A percentile compares a stretch with the other conserved stretches of the same genome.
phyloP scores from a whole-genome alignment of 2,329 filamentous ascomycete species.

The Diaporthe sp. region DNA sequence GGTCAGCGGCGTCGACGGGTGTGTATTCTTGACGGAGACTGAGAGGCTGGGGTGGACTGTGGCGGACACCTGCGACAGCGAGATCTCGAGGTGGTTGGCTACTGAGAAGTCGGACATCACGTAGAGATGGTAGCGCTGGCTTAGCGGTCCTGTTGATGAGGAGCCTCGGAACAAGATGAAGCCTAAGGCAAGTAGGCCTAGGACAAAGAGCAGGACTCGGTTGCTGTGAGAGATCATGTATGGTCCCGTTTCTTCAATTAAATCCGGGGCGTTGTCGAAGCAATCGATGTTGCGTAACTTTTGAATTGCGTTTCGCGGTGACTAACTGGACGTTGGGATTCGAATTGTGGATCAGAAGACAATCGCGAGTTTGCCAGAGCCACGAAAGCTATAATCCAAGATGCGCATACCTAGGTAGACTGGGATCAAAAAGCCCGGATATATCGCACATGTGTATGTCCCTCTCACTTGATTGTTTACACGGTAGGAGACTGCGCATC shows the following conservation, averaged over 20 bases:
- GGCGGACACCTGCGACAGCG: not conserved
- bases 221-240: not conserved
- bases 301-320: not conserved
- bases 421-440: not conserved
- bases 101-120: slow-evolving; percentile 14
- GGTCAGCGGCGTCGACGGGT: slow-evolving; percentile 54
- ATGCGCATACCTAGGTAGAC: not conserved
- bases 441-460: not conserved
- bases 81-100: not conserved
- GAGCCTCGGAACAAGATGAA: not conserved
- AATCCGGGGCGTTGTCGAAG: no score
- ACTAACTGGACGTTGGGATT: not conserved
- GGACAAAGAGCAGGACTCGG: not conserved
- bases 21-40: slow-evolving; percentile 56
- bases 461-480: not conserved
- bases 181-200: not conserved
- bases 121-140: not conserved
- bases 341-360: not conserved
- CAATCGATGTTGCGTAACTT: not conserved
- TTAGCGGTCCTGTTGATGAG: not conserved
- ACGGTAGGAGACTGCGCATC: not conserved
- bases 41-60: slow-evolving; percentile 49
- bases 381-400: not conserved
- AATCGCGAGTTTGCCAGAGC: not conserved
- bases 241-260: not conserved